These are phyloP conservation scores for Macroventuria anomochaeta DNA, from an alignment of 2,329 filamentous ascomycete genomes.

Conservation along the genomic window DNA sequence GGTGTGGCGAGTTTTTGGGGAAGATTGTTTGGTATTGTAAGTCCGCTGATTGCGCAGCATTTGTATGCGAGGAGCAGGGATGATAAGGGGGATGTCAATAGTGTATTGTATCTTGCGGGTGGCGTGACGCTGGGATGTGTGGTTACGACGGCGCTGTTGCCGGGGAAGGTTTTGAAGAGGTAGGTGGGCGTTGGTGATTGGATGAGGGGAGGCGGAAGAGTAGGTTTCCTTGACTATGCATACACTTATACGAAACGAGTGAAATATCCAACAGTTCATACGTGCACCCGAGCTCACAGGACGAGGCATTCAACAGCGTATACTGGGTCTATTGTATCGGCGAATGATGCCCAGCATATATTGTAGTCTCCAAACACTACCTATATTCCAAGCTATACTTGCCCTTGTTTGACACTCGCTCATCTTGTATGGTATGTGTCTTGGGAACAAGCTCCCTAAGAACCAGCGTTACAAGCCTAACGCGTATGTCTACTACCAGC, in stretches of 20 bases:
- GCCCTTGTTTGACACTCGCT: no score
- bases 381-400: no score
- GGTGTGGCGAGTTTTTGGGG: conserved; percentile 67
- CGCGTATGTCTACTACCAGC: no score
- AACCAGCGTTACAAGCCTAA: no score
- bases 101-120: conserved; percentile 63
- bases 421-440: no score
- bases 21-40: conserved; percentile 63
- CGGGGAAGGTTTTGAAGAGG: conserved; percentile 35
- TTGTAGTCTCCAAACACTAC: no score
- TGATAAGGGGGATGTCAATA: conserved; percentile 53
- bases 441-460: no score
- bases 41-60: conserved; percentile 62
- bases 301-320: no score
- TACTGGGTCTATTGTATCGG: no score
- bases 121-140: conserved; percentile 62
- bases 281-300: no score
- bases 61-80: conserved; percentile 37
- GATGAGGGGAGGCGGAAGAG: not conserved
- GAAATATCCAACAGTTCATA: not conserved
- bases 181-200: not conserved
- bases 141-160: conserved; percentile 58
- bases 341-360: no score
- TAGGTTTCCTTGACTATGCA: not conserved
- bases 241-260: not conserved